phyloP scores from a whole-genome alignment of 2,329 filamentous ascomycete genomes.

The Colletotrichum abscissum region DNA sequence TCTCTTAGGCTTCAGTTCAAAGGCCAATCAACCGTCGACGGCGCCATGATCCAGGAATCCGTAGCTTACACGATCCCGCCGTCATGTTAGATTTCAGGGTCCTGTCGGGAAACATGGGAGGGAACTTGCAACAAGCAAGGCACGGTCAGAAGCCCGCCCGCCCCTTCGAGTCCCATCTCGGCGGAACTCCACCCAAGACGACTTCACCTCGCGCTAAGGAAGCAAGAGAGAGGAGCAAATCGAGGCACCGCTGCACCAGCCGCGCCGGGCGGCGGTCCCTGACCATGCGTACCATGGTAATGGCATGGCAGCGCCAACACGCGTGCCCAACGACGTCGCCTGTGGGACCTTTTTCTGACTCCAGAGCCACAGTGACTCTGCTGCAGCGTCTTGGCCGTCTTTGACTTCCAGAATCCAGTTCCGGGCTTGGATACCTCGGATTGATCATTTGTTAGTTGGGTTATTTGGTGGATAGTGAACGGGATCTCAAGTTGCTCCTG shows the following conservation, averaged over 20 bases:
- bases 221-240: slow-evolving; percentile 24
- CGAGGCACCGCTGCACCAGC: slow-evolving; percentile 23
- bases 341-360: slow-evolving; percentile 18
- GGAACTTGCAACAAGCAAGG: slow-evolving; percentile 33
- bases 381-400: background rate
- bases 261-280: slow-evolving; percentile 19
- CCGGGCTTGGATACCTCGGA: background rate
- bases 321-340: slow-evolving; percentile 31
- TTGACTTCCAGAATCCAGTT: background rate
- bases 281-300: background rate
- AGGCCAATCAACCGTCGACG: background rate
- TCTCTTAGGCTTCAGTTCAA: background rate
- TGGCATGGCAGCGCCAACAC: slow-evolving; percentile 27
- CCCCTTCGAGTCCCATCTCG: slow-evolving; percentile 26
- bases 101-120: slow-evolving; percentile 29
- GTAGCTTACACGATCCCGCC: slow-evolving; percentile 22
- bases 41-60: slow-evolving; percentile 18
- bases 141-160: slow-evolving; percentile 29
- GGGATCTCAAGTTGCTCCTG: background rate
- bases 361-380: background rate
- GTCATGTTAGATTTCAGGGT: slow-evolving; percentile 28
- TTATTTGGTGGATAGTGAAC: background rate
- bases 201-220: slow-evolving; percentile 18
- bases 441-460: background rate
- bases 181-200: slow-evolving; percentile 27